Conservation (phyloP, 768 basidiomycete genomes). For the Suillus discolor region DNA sequence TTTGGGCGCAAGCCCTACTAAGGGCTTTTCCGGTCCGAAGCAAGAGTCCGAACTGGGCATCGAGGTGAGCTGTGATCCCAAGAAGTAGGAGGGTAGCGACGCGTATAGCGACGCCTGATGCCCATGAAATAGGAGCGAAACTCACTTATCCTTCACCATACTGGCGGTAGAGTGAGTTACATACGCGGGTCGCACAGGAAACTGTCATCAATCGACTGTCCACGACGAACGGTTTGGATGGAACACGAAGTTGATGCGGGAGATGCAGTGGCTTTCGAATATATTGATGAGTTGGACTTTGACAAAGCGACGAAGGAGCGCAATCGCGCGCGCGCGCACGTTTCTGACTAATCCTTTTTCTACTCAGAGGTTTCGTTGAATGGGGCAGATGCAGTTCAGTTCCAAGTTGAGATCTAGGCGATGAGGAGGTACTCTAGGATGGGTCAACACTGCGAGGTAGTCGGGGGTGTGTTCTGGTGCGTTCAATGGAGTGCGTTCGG, state of each 20-base stretch:
- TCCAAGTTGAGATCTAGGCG: no score
- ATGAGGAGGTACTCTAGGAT: no score
- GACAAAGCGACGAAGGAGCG: no score
- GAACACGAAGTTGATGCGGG: background rate
- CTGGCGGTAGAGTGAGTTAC: no score
- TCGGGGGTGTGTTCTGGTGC: no score
- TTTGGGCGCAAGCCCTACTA: no score
- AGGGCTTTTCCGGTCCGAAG: background rate
- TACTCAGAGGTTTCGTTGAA: no score
- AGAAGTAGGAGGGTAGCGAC: background rate
- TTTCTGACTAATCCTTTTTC: background rate
- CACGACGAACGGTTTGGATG: background rate
- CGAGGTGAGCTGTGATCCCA: background rate
- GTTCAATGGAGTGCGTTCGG: no score
- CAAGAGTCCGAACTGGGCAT: background rate
- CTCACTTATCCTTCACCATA: background rate
- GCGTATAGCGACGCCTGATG: background rate
- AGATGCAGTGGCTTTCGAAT: no score
- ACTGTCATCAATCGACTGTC: background rate
- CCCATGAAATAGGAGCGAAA: background rate
- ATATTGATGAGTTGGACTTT: no score
- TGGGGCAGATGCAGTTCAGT: background rate
- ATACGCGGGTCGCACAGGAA: background rate
- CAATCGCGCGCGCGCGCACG: no score
- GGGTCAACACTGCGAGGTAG: no score